Conservation (phyloP, 176 grass and related monocot species). For the Chloris gayana region DNA sequence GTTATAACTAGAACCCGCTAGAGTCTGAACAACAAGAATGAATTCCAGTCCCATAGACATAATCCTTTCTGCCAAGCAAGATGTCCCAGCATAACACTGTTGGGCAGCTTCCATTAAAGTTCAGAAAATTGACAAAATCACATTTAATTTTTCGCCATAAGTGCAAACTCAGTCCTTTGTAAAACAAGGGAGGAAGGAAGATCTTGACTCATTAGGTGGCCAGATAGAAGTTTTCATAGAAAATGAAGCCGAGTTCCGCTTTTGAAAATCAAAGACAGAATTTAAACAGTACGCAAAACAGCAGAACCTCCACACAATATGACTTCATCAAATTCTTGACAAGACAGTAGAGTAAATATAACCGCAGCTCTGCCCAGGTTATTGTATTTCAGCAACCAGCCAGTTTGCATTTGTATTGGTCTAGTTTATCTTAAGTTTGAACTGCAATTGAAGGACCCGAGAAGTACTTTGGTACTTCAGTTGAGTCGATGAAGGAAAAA, state of each 20-base stretch:
- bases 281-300: background rate
- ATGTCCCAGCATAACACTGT: constrained; percentile 4
- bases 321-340: constrained; percentile 7
- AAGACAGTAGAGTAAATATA: background rate
- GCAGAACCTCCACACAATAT: background rate
- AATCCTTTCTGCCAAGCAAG: constrained; percentile 16
- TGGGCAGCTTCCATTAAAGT: background rate
- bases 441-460: background rate
- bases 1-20: constrained; percentile 6
- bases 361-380: background rate
- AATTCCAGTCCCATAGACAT: background rate
- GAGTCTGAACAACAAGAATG: background rate
- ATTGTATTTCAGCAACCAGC: background rate
- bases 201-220: too few species aligned
- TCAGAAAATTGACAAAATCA: background rate
- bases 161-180: too few species aligned
- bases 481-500: background rate
- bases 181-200: too few species aligned
- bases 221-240: too few species aligned
- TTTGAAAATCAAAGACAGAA: constrained; percentile 1
- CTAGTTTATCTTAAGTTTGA: background rate
- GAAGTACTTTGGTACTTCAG: background rate
- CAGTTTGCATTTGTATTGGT: background rate
- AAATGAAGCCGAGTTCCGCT: too few species aligned
- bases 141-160: too few species aligned